These are phyloP conservation scores for Monosporascus sp. DNA, from an alignment of 2,329 filamentous ascomycete species.

Conservation along the genomic window DNA sequence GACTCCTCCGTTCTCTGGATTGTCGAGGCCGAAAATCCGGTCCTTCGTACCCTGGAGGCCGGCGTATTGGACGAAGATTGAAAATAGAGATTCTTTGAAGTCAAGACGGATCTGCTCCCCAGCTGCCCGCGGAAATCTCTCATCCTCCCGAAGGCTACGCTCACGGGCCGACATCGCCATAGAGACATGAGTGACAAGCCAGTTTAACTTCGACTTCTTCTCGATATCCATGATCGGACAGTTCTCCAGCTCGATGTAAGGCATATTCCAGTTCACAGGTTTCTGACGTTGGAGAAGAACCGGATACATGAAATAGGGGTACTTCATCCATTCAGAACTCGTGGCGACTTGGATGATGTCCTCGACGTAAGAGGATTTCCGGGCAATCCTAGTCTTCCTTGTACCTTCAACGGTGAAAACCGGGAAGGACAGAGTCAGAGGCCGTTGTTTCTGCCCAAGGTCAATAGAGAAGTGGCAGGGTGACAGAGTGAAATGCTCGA, in stretches of 20 bases:
- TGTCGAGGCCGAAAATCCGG: constrained; percentile 34
- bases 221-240: constrained; percentile 4
- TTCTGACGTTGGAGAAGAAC: neutral
- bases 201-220: constrained; percentile 1
- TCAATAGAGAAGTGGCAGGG: constrained; percentile 36
- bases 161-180: constrained; percentile 12
- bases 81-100: constrained; percentile 43
- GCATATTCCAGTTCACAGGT: constrained; percentile 7
- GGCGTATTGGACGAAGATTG: constrained; percentile 38
- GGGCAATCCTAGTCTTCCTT: constrained; percentile 33
- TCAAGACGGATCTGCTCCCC: constrained; percentile 31
- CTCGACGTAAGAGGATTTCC: constrained; percentile 39
- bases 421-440: constrained; percentile 33
- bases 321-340: constrained; percentile 8
- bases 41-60: constrained; percentile 39
- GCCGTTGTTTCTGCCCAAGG: constrained; percentile 23
- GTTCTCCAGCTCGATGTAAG: constrained; percentile 8
- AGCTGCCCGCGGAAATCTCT: constrained; percentile 5
- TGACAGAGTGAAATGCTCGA: constrained; percentile 5
- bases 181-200: neutral
- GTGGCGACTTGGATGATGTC: constrained; percentile 27
- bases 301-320: constrained; percentile 8
- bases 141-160: neutral
- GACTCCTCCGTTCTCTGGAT: constrained; percentile 22
- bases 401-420: constrained; percentile 28